Conservation (phyloP, 228 moss, liverwort and hornwort genomes). For the Sphagnum magellanicum region DNA sequence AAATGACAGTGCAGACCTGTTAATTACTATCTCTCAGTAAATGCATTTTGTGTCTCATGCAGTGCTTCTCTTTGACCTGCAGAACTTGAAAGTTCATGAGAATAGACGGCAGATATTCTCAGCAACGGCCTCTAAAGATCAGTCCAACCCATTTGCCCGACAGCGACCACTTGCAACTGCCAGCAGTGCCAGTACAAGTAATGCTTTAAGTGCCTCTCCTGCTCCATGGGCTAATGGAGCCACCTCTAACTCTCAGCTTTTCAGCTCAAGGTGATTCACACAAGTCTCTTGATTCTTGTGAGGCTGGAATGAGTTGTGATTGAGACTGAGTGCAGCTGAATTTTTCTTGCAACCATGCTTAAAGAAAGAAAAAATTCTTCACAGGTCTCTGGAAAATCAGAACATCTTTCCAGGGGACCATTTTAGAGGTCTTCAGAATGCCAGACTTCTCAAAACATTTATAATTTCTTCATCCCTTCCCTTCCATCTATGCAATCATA, state of each 20-base stretch:
- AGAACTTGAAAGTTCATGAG: conserved; percentile 96
- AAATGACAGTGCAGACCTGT: not conserved
- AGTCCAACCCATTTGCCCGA: conserved; percentile 64
- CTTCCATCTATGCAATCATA: too few relatives aligned
- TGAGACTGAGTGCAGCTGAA: too few relatives aligned
- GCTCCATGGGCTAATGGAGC: conserved; percentile 63
- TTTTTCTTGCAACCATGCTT: too few relatives aligned
- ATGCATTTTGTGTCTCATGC: not conserved
- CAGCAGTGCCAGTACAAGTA: conserved; percentile 37
- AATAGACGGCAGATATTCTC: conserved; percentile 88
- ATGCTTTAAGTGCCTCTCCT: conserved; percentile 33
- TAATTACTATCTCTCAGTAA: not conserved
- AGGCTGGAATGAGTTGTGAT: too few relatives aligned
- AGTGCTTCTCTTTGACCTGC: conserved; percentile 6
- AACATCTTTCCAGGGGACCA: too few relatives aligned
- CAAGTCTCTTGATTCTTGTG: too few relatives aligned
- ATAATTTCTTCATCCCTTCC: too few relatives aligned
- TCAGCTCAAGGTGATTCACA: conserved; percentile 68
- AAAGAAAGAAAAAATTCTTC: too few relatives aligned
- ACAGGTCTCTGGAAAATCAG: too few relatives aligned
- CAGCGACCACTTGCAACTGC: conserved; percentile 65
- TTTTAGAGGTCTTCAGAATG: too few relatives aligned
- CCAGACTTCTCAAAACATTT: too few relatives aligned
- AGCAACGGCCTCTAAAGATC: conserved; percentile 51
- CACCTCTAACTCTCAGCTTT: conserved; percentile 59